These are phyloP conservation scores for Annona cherimola DNA, from an alignment of 164 flowering plant species.

Conservation along the genomic window DNA sequence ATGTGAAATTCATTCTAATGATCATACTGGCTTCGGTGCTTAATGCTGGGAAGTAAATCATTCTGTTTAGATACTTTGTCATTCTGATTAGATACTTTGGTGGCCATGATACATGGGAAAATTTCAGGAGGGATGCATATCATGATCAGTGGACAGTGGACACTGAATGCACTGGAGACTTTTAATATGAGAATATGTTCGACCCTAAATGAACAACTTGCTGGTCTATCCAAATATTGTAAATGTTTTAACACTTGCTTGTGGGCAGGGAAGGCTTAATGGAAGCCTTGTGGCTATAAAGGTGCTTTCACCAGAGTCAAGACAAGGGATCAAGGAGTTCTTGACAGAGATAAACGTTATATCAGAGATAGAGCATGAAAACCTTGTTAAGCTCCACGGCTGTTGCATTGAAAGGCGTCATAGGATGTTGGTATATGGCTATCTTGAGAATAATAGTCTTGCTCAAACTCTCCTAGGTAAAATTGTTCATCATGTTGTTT, in stretches of 20 bases:
- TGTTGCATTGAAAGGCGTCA: conserved; percentile 79
- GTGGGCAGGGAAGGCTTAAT: conserved; percentile 69
- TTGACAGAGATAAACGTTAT: conserved; percentile 76
- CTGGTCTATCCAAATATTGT: no score
- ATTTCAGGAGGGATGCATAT: no score
- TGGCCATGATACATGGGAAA: no score
- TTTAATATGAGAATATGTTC: no score
- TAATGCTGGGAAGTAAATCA: no score
- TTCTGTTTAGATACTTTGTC: no score
- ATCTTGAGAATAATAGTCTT: conserved; percentile 85
- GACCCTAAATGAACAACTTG: no score
- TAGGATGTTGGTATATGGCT: conserved; percentile 84
- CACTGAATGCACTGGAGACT: no score
- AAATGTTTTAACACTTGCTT: neutral
- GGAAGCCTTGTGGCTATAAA: conserved; percentile 77
- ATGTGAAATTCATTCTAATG: no score
- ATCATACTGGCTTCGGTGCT: no score
- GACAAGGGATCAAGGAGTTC: conserved; percentile 76
- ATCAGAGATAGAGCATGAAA: conserved; percentile 66
- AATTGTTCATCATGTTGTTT: neutral
- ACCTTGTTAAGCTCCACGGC: conserved; percentile 81
- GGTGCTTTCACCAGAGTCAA: conserved; percentile 84
- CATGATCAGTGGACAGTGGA: no score
- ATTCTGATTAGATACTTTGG: no score
- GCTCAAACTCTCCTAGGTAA: conserved; percentile 80